Base-by-base conservation (phyloP, 768 basidiomycete genomes). In the Agaricus sinodeliciosus region DNA sequence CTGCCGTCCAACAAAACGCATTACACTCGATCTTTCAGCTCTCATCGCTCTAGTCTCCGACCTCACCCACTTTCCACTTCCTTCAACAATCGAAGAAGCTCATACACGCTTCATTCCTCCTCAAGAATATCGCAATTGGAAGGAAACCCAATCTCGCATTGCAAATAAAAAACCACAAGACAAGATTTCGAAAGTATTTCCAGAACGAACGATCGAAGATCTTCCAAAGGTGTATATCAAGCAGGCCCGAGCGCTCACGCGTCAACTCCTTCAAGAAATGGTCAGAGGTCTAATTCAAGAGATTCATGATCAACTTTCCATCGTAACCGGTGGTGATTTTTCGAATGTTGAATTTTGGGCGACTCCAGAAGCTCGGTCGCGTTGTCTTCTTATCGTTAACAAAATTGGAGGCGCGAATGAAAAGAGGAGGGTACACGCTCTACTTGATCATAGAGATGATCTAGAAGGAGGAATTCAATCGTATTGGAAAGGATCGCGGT, bases 31-130 rank as follows among this genome's bases (percentile, higher is more conserved):
- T 62, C 73, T 95, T 9, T 93, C 90, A 0, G 76, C 87, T 1
- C 77, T 95, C 43, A 86, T 95, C 49, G 91, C 93, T 0, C 75
- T 94, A 26, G 77, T 89, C 40, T 90, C 88, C 9, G 90, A 91
- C 57, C 80, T 90, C 48, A 85, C 87, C 0, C 91, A 94, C 65
- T 73, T 83, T 0, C 72, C 76, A 0, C 70, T 91, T 0, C 92
- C 91, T 0, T 39, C 55, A 0, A 72, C 75, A 0, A 58, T 75
- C 0, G 76, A 78, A 12, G 85, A 84, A 31, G 82, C 89, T 0
- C 72, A 81, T 16, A 62, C 65, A 11, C 76, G 87, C 3, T 94
- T 90, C 60, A 72, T 81, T 9, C 80, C 84, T 3, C 71, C 82
- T 0, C 69, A 72, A 28, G 70, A 72, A 41, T 82, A 85, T 55